Evolutionary conservation across 2,329 filamentous ascomycete species (phyloP), one percentile per base, ranked within the genome.

Genomic region (Scedosporium dehoogii): DNA sequence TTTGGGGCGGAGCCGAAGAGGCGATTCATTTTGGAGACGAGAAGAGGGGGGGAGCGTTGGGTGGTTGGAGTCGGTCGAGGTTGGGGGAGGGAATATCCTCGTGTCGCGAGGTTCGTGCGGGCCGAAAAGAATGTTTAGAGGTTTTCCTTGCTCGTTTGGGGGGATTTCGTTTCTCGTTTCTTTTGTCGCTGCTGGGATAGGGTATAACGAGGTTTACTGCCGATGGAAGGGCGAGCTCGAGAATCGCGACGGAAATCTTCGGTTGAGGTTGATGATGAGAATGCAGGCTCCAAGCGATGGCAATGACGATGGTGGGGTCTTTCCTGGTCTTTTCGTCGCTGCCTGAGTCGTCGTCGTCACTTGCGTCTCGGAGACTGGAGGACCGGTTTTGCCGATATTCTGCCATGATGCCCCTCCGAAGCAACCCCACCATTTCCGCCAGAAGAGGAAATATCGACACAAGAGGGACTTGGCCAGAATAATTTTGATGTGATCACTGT

Each of bases 1-100:
- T 89, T 87, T 76, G 85, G 88, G 78, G 92, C 94, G 69, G 88
- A 84, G 73, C 94, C 94, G 74, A 99, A 99, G 69, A 99, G 83
- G 70, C 94, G 90, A 75, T 99, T 97, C 94, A 99, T 51, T 58
- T 46, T 14, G 12, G 44, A 48, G 44, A 10, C 10, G 23, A 6
- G 44, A n/a, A 16, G 25, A 12, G 48, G 23, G 0, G 56, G 14
- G 3, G 57, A n/a, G n/a, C n/a, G 46, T 6, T 18, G 56, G 25
- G 27, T 6, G 41, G 56, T 58, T 56, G 18, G 53, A 23, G 59
- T 27, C 14, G 29, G 23, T 51, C 55, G 48, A 33, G 1, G 44
- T 51, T 51, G 58, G 27, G 21, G 25, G 44, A 9, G 23, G 53
- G 4, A 29, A 29, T 29, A 29, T 29, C 27, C 4, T 29, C 27